Conservation (phyloP, 2,329 filamentous ascomycete genomes). For the Alternaria longipes region DNA sequence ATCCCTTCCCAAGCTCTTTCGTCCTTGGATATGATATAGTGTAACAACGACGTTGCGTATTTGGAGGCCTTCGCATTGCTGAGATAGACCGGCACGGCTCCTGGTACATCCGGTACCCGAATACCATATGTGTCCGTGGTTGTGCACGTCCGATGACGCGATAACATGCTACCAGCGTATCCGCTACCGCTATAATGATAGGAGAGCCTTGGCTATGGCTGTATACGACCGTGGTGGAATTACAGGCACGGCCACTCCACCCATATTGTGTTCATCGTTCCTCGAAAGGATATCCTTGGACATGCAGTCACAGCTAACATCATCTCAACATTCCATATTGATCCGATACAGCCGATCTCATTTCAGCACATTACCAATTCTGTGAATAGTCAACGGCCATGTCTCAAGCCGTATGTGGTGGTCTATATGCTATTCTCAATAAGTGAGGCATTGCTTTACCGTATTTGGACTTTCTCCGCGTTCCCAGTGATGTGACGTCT, state of each 20-base stretch:
- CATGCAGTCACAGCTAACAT: background rate
- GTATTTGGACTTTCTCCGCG: background rate
- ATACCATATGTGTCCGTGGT: background rate
- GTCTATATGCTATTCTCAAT: background rate
- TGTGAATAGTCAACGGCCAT: background rate
- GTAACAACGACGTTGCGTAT: too few species aligned
- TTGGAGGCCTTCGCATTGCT: background rate
- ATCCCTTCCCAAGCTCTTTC: slow-evolving; percentile 16
- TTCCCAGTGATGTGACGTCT: background rate
- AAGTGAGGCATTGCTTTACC: slow-evolving; percentile 1
- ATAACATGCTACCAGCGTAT: background rate
- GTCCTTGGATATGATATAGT: background rate
- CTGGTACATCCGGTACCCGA: background rate
- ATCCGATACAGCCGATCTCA: background rate
- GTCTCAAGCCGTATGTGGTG: background rate
- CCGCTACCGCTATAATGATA: background rate
- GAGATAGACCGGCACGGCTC: background rate
- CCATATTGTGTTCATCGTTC: background rate
- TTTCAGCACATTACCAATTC: slow-evolving; percentile 1
- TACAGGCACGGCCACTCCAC: background rate
- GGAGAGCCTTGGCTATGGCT: background rate
- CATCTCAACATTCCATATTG: background rate
- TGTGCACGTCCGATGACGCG: background rate
- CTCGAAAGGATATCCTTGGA: background rate
- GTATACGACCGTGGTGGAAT: background rate